Conservation (phyloP, 768 basidiomycete species). For the Aureoboletus auriporus region DNA sequence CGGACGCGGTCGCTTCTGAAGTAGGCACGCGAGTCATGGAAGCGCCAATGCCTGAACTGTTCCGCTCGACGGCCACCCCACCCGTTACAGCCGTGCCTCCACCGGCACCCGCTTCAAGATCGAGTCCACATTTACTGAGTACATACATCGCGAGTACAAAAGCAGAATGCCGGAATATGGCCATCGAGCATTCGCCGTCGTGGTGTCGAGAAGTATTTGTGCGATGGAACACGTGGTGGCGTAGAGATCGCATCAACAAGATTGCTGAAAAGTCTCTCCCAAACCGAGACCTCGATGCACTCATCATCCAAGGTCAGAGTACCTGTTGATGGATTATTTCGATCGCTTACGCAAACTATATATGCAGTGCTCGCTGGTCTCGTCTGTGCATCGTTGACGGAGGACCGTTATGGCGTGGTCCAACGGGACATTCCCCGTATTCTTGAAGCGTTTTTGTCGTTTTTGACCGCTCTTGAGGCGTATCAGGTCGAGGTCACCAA, state of each 20-base stretch:
- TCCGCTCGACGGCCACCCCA: conserved; percentile 35
- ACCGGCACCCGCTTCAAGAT: neutral
- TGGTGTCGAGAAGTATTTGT: conserved; percentile 23
- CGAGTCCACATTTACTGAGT: neutral
- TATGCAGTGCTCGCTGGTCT: conserved; percentile 60
- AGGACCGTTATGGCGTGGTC: conserved; percentile 80
- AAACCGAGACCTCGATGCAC: conserved; percentile 57
- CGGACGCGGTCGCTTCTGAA: conserved; percentile 43
- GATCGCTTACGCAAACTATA: neutral
- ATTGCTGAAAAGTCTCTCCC: conserved; percentile 54
- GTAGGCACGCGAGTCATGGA: conserved; percentile 15
- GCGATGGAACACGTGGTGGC: conserved; percentile 50
- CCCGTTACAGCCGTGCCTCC: conserved; percentile 14
- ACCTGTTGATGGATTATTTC: neutral
- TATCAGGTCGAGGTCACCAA: conserved; percentile 53
- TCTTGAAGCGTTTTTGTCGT: conserved; percentile 69
- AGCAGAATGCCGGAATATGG: neutral
- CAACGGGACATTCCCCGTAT: conserved; percentile 83
- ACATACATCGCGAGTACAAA: conserved; percentile 1
- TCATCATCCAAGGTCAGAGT: conserved; percentile 49
- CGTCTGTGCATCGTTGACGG: conserved; percentile 66
- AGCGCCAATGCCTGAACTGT: conserved; percentile 45
- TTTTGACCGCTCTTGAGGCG: conserved; percentile 62
- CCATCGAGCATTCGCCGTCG: conserved; percentile 29
- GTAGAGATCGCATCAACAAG: conserved; percentile 47